Base-by-base conservation (phyloP, 441 rosid species). In the Bocquillonia castaneifolia region DNA sequence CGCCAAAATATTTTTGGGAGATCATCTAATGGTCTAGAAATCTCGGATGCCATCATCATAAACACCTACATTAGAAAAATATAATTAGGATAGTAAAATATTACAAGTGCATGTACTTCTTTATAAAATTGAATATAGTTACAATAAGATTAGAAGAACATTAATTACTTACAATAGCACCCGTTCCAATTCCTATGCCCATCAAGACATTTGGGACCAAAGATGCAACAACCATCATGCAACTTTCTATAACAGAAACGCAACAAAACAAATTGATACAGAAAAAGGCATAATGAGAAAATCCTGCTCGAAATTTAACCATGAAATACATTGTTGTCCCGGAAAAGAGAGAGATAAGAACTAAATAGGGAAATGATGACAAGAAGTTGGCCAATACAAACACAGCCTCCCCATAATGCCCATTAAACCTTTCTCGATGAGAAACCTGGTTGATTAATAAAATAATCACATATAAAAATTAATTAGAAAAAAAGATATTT, bases 221-320 rank as follows among this genome's bases (percentile, higher is more conserved):
- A 32, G 92, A 85, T 59, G 94, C 97, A 28, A 85, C 72, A 69
- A 88, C 81, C 92, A 90, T 88, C 90, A 85, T 88, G 55, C 77
- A 82, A 76, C 90, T 88, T 83, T 90, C 96, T 22, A 90, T 76
- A 23, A 82, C 82, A 20, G 90, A 76, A 45, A 88, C 71, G 73
- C 87, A 78, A 75, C 81, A 72, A 60, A 85, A 83, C 34, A 91
- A 75, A 59, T 88, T 80, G 69, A 83, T 80, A 66, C 84, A 84
- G 76, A 88, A 83, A 70, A 79, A 88, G 0, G 67, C 76, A 63
- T 76, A 82, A 67, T 76, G 75, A 0, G 88, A 79, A 68, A 88
- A 82, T n/a, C 83, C 97, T 0, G 91, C 51, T 25, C 82, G 81
- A 34, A 83, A 81, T 52, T 88, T 90, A 77, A 87, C 91, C 90